These are phyloP conservation scores for Candida orba DNA, from an alignment of 805 yeast genomes.

Conservation along the genomic window DNA sequence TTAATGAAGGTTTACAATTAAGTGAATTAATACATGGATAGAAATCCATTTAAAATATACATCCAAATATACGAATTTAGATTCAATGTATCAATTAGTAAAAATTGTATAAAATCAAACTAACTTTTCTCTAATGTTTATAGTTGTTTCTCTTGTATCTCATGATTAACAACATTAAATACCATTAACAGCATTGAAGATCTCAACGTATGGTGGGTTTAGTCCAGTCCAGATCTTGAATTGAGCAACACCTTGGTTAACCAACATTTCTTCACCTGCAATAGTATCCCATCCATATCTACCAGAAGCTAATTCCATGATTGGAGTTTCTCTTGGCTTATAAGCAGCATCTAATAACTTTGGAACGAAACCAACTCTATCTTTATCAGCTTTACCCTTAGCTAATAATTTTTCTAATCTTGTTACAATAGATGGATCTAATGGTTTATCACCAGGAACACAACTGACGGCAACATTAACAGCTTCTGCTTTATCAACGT, in stretches of 20 bases:
- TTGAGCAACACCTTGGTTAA: slow-evolving; percentile 89
- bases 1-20: slow-evolving; percentile 23
- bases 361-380: slow-evolving; percentile 36
- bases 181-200: slow-evolving; percentile 50
- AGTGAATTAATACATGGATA: slow-evolving; percentile 20
- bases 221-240: slow-evolving; percentile 69
- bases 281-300: slow-evolving; percentile 70
- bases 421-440: slow-evolving; percentile 44
- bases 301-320: slow-evolving; percentile 69
- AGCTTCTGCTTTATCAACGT: slow-evolving; percentile 32
- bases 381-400: slow-evolving; percentile 28
- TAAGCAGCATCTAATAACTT: slow-evolving; percentile 87
- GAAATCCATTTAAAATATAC: background rate
- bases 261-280: slow-evolving; percentile 87
- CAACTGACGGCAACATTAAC: slow-evolving; percentile 67
- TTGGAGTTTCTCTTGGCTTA: slow-evolving; percentile 80
- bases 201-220: slow-evolving; percentile 53
- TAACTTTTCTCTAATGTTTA: background rate
- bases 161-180: too few relatives aligned
- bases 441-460: slow-evolving; percentile 73
- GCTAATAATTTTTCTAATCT: slow-evolving; percentile 42
- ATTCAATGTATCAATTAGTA: too few relatives aligned
- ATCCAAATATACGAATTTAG: too few relatives aligned
- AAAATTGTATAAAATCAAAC: background rate
- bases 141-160: background rate